Evolutionary conservation across 208 protist species (phyloP).

Genomic region (Trypanosoma vivax): DNA sequence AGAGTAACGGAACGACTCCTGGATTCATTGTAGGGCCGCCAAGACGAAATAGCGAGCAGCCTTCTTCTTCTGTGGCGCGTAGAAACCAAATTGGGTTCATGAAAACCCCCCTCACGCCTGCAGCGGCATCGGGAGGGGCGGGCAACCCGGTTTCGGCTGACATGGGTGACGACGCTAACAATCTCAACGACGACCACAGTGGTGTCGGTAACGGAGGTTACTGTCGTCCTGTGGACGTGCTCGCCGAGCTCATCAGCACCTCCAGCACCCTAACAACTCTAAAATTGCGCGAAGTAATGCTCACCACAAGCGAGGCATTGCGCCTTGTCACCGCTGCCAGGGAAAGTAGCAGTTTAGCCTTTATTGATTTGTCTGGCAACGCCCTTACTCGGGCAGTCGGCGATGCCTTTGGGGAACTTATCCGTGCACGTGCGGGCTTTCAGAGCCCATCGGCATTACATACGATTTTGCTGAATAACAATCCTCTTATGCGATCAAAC

Average conservation of each 20-base stretch:
- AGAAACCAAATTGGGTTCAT: neutral
- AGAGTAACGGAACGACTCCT: neutral
- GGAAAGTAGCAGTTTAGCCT: slow-evolving; percentile 35
- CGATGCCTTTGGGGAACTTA: slow-evolving; percentile 44
- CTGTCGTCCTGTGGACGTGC: slow-evolving; percentile 47
- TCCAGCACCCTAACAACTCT: slow-evolving; percentile 50
- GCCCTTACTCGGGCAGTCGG: slow-evolving; percentile 42
- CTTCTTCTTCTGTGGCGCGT: neutral
- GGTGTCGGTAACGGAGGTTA: neutral
- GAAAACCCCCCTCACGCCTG: neutral
- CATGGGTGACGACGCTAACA: neutral
- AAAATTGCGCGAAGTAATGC: slow-evolving; percentile 42
- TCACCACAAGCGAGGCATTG: slow-evolving; percentile 42
- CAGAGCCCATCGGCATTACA: slow-evolving; percentile 34
- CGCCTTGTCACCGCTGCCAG: slow-evolving; percentile 45
- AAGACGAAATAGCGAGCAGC: too few species aligned
- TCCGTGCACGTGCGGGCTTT: slow-evolving; percentile 33
- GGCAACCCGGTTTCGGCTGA: neutral
- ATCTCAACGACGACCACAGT: neutral
- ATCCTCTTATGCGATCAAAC: slow-evolving; percentile 45
- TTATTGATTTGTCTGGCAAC: slow-evolving; percentile 73
- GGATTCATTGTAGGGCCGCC: too few species aligned
- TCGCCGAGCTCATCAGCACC: slow-evolving; percentile 52
- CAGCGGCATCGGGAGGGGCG: neutral
- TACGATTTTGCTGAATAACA: slow-evolving; percentile 55